Evolutionary conservation across 129 eudicot species (phyloP).

Genomic region (Flaveria sonorensis): DNA sequence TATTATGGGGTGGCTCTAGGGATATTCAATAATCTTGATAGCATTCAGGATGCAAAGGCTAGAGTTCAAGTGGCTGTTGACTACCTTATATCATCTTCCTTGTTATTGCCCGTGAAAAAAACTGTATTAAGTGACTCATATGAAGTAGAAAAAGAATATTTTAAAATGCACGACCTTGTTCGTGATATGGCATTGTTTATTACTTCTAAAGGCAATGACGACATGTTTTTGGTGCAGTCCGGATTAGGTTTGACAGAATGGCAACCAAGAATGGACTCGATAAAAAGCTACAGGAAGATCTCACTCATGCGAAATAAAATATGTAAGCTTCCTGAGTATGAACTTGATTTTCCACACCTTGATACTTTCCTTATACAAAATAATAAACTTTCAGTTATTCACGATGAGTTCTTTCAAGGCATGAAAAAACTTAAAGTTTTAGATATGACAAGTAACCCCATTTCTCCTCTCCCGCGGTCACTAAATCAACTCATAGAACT

Average conservation of each 20-base stretch:
- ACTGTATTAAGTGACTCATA: too few species aligned
- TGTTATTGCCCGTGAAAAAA: neutral
- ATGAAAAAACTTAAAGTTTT: slow-evolving; percentile 26
- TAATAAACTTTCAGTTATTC: neutral
- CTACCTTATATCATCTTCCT: neutral
- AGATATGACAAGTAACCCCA: neutral
- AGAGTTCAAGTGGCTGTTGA: neutral
- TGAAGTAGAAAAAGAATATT: neutral
- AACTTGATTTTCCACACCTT: neutral
- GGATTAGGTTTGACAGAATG: slow-evolving; percentile 16
- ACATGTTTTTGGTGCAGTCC: neutral
- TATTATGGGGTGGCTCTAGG: slow-evolving; percentile 7
- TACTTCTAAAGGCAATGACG: neutral
- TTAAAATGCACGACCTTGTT: slow-evolving; percentile 30
- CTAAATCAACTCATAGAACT: slow-evolving; percentile 9
- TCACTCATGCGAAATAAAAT: slow-evolving; percentile 14
- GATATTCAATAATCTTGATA: neutral
- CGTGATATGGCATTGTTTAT: slow-evolving; percentile 18
- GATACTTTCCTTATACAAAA: neutral
- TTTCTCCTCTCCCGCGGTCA: slow-evolving; percentile 17
- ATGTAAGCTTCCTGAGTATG: slow-evolving; percentile 1
- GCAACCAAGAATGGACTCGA: neutral
- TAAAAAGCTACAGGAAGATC: slow-evolving; percentile 16
- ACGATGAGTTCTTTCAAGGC: neutral
- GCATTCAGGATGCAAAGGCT: slow-evolving; percentile 11